Evolutionary conservation across 2,329 filamentous ascomycete genomes (phyloP).

Genomic region (Xylariaceae sp.): DNA sequence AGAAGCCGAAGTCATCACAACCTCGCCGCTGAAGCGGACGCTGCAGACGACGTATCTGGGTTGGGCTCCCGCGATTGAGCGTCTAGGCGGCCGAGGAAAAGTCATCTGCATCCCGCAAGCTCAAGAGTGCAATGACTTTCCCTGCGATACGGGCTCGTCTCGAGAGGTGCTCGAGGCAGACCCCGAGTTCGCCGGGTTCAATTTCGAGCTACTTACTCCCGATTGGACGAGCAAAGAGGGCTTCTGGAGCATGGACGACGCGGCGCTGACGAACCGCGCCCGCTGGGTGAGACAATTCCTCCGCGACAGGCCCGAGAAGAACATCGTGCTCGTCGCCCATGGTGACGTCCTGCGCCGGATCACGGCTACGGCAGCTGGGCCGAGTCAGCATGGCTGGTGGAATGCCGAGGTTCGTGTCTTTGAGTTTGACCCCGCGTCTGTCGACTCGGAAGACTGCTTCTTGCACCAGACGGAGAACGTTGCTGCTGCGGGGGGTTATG

Average conservation of each 20-base stretch:
- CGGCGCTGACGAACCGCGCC: conserved; percentile 22
- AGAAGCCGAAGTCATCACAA: conserved; percentile 26
- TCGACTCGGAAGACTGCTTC: conserved; percentile 21
- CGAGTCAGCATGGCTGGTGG: conserved; percentile 16
- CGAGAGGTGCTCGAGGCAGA: conserved; percentile 24
- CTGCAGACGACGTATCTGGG: conserved; percentile 32
- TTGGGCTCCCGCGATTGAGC: conserved; percentile 22
- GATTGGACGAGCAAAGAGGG: conserved; percentile 30
- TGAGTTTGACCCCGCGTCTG: conserved; percentile 19
- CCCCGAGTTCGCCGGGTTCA: conserved; percentile 23
- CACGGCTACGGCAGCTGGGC: conserved; percentile 11
- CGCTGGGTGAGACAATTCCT: conserved; percentile 24
- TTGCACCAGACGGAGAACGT: conserved; percentile 21
- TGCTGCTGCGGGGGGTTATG: conserved; percentile 21
- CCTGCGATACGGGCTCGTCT: conserved; percentile 32
- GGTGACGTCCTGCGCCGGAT: conserved; percentile 26
- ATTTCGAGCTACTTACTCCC: conserved; percentile 21
- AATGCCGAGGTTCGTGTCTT: conserved; percentile 24
- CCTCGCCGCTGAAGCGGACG: conserved; percentile 31
- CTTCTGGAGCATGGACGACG: conserved; percentile 20
- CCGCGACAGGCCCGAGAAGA: conserved; percentile 22
- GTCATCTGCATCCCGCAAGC: conserved; percentile 29
- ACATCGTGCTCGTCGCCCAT: conserved; percentile 30
- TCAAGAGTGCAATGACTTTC: conserved; percentile 28
- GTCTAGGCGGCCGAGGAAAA: conserved; percentile 14